Evolutionary conservation across 1,284 basidiomycete genomes (phyloP).

Genomic region (Malassezia caprae): DNA sequence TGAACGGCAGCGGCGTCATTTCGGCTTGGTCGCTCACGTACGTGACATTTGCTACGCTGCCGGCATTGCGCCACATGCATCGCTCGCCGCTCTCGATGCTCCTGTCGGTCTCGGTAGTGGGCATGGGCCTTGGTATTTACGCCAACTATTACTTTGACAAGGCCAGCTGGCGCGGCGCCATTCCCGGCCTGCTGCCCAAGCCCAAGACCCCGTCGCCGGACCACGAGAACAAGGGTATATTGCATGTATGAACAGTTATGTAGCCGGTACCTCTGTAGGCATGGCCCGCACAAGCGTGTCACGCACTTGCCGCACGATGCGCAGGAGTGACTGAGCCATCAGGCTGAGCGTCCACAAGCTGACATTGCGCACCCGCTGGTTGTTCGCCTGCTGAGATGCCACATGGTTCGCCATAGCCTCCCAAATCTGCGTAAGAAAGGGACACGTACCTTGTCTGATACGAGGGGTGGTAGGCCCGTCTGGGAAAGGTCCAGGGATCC

Average conservation of each 20-base stretch:
- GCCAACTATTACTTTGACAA: conserved; percentile 38
- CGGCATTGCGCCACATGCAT: conserved; percentile 18
- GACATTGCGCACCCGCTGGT: conserved; percentile 36
- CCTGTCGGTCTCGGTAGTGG: conserved; percentile 17
- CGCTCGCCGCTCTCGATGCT: conserved; percentile 21
- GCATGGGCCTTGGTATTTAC: conserved; percentile 30
- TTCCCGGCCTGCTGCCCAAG: conserved; percentile 20
- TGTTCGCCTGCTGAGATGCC: conserved; percentile 35
- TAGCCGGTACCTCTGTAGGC: not conserved
- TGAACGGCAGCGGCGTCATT: conserved; percentile 39
- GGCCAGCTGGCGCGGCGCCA: conserved; percentile 33
- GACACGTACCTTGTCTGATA: conserved; percentile 29
- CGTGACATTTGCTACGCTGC: conserved; percentile 31
- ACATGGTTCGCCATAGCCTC: conserved; percentile 46
- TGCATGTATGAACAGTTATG: not conserved
- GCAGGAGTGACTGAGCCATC: conserved; percentile 22
- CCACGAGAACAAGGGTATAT: conserved; percentile 8
- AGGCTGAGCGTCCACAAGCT: conserved; percentile 38
- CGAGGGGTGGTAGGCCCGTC: conserved; percentile 40
- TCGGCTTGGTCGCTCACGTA: conserved; percentile 40
- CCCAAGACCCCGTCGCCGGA: not conserved
- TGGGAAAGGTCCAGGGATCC: conserved; percentile 45
- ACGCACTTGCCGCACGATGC: conserved; percentile 16
- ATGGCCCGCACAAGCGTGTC: not conserved
- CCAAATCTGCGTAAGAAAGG: conserved; percentile 25